Evolutionary conservation across 2,329 filamentous ascomycete species (phyloP), one percentile per base, ranked within the genome.

Genomic region (Emmonsiellopsis sp.): DNA sequence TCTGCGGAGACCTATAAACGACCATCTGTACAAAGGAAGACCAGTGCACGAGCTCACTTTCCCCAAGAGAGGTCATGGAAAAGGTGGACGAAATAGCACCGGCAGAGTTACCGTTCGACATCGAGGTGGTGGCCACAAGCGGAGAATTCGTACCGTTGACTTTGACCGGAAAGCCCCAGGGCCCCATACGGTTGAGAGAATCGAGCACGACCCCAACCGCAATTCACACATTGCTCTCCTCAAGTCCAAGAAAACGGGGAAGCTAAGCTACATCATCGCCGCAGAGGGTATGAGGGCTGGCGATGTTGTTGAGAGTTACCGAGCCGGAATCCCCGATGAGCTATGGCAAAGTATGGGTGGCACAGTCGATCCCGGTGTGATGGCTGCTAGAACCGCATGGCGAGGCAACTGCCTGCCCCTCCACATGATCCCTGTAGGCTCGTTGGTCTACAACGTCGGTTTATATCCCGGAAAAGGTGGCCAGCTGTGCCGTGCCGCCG

Each of bases 341-440:
- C 76, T 98, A 53, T 80, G 96, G 64, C 84, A 86, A 50, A 90
- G 85, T 67, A 97, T 98, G 91, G 93, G 93, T 57, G 92, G 93
- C 62, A 76, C 85, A 42, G 81, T 96, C 50, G 93, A 98, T 78
- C 90, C 92, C 9, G 94, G 94, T 85, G 89, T 98, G 69, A 75
- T 98, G 57, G 93, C 94, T 7, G 88, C 93, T 32, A 93, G 89
- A 75, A 98, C 94, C 26, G 91, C 90, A 1, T 91, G 91, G 76
- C 82, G 89, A 65, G 93, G 93, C 53, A 98, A 98, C 71, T 98
- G 93, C 68, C 73, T 98, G 61, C 93, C 93, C 11, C 77, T 98
- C 67, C 88, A 95, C 72, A 93, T 98, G 85, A 87, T 98, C 56
- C 94, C 93, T 1, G 80, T 96, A 40, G 92, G 93, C n/a, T 95